A percentile compares a stretch with the other conserved stretches of the same genome.
Evolutionary conservation across 2,329 filamentous ascomycete species (phyloP).

Genomic region (Decorospora gaudefroyi): DNA sequence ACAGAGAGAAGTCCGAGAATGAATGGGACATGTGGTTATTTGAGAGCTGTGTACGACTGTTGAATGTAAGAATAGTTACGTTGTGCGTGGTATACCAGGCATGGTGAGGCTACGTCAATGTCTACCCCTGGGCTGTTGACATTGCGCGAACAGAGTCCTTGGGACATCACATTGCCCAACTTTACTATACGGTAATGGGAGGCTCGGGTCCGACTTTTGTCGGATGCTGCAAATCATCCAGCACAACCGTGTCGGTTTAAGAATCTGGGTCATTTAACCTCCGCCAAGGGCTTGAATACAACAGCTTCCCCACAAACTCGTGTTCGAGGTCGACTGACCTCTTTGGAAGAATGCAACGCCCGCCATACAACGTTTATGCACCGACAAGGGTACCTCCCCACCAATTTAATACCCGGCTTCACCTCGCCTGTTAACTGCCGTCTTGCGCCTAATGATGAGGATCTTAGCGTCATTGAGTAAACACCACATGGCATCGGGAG

Average conservation of each 20-base stretch:
- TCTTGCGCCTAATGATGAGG: slow-evolving; percentile 3
- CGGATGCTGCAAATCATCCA: no score
- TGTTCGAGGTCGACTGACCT: slow-evolving; percentile 9
- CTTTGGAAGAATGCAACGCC: slow-evolving; percentile 17
- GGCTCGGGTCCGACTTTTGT: no score
- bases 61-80: no score
- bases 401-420: slow-evolving; percentile 6
- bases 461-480: slow-evolving; percentile 11
- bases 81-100: no score
- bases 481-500: slow-evolving; percentile 15
- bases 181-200: no score
- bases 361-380: slow-evolving; percentile 13
- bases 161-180: no score
- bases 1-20: background rate
- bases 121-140: background rate
- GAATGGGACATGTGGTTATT: no score
- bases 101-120: background rate
- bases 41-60: background rate
- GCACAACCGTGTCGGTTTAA: no score
- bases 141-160: background rate
- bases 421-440: slow-evolving; percentile 25
- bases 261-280: no score
- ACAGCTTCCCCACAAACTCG: slow-evolving; percentile 17
- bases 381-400: slow-evolving; percentile 12
- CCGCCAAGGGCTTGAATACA: background rate